Evolutionary conservation across 345 rosid genomes (phyloP).

Genomic region (Turnera subulata): DNA sequence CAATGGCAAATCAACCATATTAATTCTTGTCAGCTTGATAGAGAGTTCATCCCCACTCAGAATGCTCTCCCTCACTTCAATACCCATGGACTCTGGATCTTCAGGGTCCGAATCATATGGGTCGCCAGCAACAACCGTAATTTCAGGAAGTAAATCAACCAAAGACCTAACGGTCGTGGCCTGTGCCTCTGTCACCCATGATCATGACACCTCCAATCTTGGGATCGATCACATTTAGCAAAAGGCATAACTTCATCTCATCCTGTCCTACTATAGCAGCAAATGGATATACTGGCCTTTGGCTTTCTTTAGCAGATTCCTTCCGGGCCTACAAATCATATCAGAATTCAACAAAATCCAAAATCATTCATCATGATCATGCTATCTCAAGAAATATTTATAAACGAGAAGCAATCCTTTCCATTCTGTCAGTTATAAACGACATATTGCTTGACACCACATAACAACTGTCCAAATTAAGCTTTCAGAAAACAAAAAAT

Average conservation of each 20-base stretch:
- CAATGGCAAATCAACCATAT: slow-evolving; percentile 94
- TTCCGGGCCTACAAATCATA: slow-evolving; percentile 45
- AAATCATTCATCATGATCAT: slow-evolving; percentile 1
- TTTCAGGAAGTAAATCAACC: slow-evolving; percentile 88
- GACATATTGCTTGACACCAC: no score
- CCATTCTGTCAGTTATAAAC: no score
- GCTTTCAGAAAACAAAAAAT: no score
- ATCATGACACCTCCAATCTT: slow-evolving; percentile 97
- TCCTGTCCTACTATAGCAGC: slow-evolving; percentile 97
- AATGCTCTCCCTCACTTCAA: slow-evolving; percentile 69
- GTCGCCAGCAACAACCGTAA: slow-evolving; percentile 73
- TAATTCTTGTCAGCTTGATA: slow-evolving; percentile 54
- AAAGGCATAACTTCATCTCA: slow-evolving; percentile 92
- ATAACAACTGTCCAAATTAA: no score
- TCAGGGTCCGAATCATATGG: slow-evolving; percentile 89
- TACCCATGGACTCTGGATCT: slow-evolving; percentile 91
- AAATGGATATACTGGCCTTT: slow-evolving; percentile 87
- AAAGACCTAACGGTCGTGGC: slow-evolving; percentile 90
- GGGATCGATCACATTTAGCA: slow-evolving; percentile 90
- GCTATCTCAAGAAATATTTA: not conserved
- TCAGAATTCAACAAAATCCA: slow-evolving; percentile 1
- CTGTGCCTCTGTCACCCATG: slow-evolving; percentile 96
- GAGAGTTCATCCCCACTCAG: slow-evolving; percentile 51
- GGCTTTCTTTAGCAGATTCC: slow-evolving; percentile 56
- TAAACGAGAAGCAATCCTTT: no score